phyloP scores from a whole-genome alignment of 2,329 filamentous ascomycete genomes.

The Exophiala mesophila region DNA sequence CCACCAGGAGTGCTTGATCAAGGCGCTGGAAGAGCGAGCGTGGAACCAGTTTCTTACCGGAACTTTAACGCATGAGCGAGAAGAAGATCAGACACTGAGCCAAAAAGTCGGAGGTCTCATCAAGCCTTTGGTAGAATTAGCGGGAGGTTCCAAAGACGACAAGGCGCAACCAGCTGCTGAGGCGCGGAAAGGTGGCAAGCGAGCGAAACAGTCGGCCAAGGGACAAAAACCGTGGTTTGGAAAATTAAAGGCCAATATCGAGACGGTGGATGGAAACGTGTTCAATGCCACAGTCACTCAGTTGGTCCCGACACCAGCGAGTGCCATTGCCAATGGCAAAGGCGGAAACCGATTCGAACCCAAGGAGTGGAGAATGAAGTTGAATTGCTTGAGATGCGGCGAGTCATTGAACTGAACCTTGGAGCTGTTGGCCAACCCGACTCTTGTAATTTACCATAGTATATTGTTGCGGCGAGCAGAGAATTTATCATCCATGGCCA shows the following conservation, averaged over 20 bases:
- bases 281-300: constrained; percentile 13
- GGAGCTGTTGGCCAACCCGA: too few relatives aligned
- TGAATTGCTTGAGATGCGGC: constrained; percentile 36
- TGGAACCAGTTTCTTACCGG: constrained; percentile 17
- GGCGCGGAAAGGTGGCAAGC: constrained; percentile 9
- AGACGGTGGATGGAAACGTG: constrained; percentile 6
- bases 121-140: constrained; percentile 4
- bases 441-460: too few relatives aligned
- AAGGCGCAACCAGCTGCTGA: not conserved
- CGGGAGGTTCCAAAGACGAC: constrained; percentile 1
- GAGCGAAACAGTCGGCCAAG: constrained; percentile 1
- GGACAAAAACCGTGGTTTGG: constrained; percentile 14
- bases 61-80: constrained; percentile 11
- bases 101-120: constrained; percentile 8
- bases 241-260: constrained; percentile 18
- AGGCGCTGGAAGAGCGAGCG: constrained; percentile 13
- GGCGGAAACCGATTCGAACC: constrained; percentile 28
- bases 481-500: too few relatives aligned
- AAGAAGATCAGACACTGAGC: constrained; percentile 4
- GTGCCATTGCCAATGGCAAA: constrained; percentile 3
- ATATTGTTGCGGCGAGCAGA: too few relatives aligned
- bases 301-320: constrained; percentile 11
- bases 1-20: constrained; percentile 57
- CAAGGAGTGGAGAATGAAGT: constrained; percentile 38
- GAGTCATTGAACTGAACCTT: constrained; percentile 18